Evolutionary conservation across 176 grass and related monocot genomes (phyloP).

Genomic region (Secale cereale): DNA sequence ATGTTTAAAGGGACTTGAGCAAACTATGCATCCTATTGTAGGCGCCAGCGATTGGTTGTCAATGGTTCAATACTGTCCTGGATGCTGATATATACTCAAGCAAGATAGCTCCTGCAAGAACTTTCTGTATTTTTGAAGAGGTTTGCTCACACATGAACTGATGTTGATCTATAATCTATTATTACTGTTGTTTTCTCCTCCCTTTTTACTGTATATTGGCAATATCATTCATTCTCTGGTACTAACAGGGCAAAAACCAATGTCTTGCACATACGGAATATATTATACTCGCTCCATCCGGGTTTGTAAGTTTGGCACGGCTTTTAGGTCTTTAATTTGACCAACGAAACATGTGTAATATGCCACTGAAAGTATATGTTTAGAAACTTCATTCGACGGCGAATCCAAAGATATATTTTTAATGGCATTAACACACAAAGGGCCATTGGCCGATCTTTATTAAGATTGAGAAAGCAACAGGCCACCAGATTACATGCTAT

Average conservation of each 20-base stretch:
- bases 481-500: no score
- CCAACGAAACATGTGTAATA: neutral
- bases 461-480: no score
- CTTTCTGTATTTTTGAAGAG: slow-evolving; percentile 95
- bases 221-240: neutral
- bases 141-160: slow-evolving; percentile 33
- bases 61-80: slow-evolving; percentile 70
- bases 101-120: slow-evolving; percentile 81
- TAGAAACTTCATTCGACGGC: neutral
- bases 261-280: neutral
- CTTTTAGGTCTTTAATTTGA: neutral
- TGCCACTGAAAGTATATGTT: neutral
- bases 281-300: neutral
- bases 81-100: slow-evolving; percentile 57
- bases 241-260: neutral
- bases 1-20: slow-evolving; percentile 7
- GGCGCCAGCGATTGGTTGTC: slow-evolving; percentile 64
- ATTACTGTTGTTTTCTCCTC: neutral
- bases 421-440: neutral
- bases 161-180: slow-evolving; percentile 12
- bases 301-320: neutral
- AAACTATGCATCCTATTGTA: slow-evolving; percentile 34
- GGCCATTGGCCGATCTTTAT: no score
- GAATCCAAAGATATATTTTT: neutral
- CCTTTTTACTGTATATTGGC: neutral